These are phyloP conservation scores for Zea luxurians DNA, from an alignment of 176 grass and related monocot genomes.

Conservation along the genomic window DNA sequence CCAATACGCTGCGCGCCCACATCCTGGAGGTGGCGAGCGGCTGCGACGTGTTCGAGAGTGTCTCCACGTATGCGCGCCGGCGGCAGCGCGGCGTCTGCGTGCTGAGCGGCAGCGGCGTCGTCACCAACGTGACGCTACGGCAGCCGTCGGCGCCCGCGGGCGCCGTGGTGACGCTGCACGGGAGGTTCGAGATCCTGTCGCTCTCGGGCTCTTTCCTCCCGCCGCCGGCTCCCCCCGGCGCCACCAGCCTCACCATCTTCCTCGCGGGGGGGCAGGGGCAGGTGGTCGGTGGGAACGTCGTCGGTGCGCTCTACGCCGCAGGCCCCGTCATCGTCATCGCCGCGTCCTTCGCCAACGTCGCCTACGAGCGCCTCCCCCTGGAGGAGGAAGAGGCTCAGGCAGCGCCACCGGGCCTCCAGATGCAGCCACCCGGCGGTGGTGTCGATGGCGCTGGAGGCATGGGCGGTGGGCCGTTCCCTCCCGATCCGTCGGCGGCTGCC, in stretches of 20 bases:
- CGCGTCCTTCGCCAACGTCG: constrained; percentile 96
- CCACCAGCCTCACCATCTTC: constrained; percentile 96
- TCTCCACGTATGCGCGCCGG: constrained; percentile 80
- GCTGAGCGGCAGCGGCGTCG: constrained; percentile 87
- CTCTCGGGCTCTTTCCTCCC: constrained; percentile 97
- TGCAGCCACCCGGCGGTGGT: constrained; percentile 51
- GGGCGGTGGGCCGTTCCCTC: constrained; percentile 49
- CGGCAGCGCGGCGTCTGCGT: constrained; percentile 94
- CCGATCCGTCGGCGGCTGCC: constrained; percentile 71
- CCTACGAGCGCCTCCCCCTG: constrained; percentile 91
- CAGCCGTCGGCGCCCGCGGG: constrained; percentile 80
- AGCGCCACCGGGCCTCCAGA: constrained; percentile 50
- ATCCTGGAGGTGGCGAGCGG: constrained; percentile 92
- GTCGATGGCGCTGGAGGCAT: constrained; percentile 47
- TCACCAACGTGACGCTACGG: constrained; percentile 92
- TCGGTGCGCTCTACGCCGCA: constrained; percentile 76
- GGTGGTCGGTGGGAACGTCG: constrained; percentile 94
- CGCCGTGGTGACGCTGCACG: constrained; percentile 76
- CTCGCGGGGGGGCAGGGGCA: constrained; percentile 90
- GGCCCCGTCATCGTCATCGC: constrained; percentile 96
- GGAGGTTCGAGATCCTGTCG: constrained; percentile 95
- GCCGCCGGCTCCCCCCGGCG: constrained; percentile 78
- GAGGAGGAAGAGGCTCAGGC: constrained; percentile 77
- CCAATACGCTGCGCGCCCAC: constrained; percentile 94
- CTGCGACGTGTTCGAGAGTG: constrained; percentile 88